Evolutionary conservation across 2,329 filamentous ascomycete genomes (phyloP).

Genomic region (Hymenoscyphus infarciens): DNA sequence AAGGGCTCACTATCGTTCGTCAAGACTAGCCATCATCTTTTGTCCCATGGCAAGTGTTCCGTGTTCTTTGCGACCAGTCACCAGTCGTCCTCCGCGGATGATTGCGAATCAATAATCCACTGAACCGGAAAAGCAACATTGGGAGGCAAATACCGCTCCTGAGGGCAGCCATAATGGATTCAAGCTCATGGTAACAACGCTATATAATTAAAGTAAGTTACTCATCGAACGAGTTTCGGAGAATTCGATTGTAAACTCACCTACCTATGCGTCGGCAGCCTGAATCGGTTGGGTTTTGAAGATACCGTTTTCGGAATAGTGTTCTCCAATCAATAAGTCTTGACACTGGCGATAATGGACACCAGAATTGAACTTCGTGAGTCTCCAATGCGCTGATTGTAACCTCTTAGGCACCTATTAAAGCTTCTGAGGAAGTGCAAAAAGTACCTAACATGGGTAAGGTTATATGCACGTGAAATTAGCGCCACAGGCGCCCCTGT

Average conservation of each 20-base stretch:
- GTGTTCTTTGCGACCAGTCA: not conserved
- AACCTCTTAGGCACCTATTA: not conserved
- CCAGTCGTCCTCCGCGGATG: not conserved
- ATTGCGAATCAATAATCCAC: not conserved
- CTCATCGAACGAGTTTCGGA: no score
- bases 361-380: no score
- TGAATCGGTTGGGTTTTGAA: no score
- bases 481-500: not conserved
- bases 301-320: no score
- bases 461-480: not conserved
- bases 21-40: no score
- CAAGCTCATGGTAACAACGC: no score
- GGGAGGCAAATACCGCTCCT: not conserved
- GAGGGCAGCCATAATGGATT: no score
- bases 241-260: no score
- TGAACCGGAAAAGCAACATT: not conserved
- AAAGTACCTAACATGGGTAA: not conserved
- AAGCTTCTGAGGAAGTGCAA: not conserved
- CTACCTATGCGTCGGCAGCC: no score
- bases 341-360: no score
- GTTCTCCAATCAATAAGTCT: no score
- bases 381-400: not conserved
- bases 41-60: not conserved
- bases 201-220: no score
- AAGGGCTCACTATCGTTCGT: not conserved